These are phyloP conservation scores for Blastobotrys aristatus DNA, from an alignment of 1,139 yeast genomes.

Conservation along the genomic window DNA sequence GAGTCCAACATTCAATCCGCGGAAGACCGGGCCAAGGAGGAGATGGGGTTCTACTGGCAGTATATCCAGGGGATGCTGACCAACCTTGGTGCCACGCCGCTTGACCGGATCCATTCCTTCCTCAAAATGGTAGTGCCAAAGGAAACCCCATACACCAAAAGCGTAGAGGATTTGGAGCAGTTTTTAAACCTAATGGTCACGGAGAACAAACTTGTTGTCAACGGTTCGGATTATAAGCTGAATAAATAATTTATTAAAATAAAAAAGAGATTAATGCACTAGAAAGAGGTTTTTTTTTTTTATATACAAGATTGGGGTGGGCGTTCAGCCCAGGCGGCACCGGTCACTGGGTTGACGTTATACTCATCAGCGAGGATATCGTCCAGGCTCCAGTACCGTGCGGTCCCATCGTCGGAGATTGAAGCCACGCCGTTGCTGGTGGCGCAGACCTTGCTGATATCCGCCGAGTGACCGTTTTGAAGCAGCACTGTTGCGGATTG, in stretches of 20 bases:
- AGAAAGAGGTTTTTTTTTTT: not conserved
- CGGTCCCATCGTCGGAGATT: slow-evolving; percentile 19
- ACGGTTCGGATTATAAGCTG: slow-evolving; percentile 31
- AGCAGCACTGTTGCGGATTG: slow-evolving; percentile 3
- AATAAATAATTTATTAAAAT: slow-evolving; percentile 11
- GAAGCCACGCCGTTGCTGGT: slow-evolving; percentile 16
- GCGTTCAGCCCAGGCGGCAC: slow-evolving; percentile 4
- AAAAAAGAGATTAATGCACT: not conserved
- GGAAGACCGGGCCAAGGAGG: slow-evolving; percentile 34
- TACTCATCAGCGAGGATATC: not conserved
- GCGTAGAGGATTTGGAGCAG: slow-evolving; percentile 40
- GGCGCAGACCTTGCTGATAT: slow-evolving; percentile 20
- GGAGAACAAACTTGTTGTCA: slow-evolving; percentile 38
- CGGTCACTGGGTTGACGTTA: not conserved
- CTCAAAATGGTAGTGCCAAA: slow-evolving; percentile 50
- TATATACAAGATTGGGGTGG: not conserved
- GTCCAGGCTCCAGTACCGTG: slow-evolving; percentile 15
- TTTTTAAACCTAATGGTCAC: slow-evolving; percentile 41
- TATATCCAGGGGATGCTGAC: slow-evolving; percentile 52
- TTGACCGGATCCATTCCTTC: slow-evolving; percentile 49
- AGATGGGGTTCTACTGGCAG: slow-evolving; percentile 43
- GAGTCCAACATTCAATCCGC: slow-evolving; percentile 25
- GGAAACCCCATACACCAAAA: slow-evolving; percentile 42
- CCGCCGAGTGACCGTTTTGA: slow-evolving; percentile 13
- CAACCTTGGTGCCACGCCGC: slow-evolving; percentile 48